Evolutionary conservation across 768 basidiomycete genomes (phyloP).

Genomic region (Naematelia encephala): DNA sequence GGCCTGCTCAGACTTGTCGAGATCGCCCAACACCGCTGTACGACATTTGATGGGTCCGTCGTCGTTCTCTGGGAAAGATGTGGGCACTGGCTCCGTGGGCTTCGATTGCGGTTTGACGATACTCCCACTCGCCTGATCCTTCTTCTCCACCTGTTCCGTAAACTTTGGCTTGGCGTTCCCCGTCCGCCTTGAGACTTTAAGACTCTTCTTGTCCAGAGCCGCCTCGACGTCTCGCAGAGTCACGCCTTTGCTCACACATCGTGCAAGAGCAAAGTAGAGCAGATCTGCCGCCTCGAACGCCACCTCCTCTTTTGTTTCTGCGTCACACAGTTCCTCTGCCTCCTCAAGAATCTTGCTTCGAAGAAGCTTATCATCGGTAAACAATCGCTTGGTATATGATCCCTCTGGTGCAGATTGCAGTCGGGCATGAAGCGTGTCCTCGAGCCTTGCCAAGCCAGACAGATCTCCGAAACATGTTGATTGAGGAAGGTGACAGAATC

Average conservation of each 20-base stretch:
- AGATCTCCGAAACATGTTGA: constrained; percentile 83
- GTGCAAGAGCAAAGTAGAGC: constrained; percentile 82
- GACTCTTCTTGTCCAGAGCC: constrained; percentile 78
- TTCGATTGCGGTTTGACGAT: constrained; percentile 33
- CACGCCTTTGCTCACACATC: constrained; percentile 80
- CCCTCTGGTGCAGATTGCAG: constrained; percentile 75
- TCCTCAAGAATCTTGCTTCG: constrained; percentile 96
- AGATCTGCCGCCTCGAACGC: constrained; percentile 96
- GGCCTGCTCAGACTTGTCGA: constrained; percentile 57
- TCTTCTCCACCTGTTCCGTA: constrained; percentile 54
- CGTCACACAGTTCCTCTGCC: constrained; percentile 87
- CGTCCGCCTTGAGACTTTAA: constrained; percentile 76
- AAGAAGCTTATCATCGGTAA: constrained; percentile 75
- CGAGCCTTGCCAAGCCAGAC: constrained; percentile 74
- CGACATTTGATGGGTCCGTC: constrained; percentile 67
- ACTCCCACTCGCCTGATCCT: background rate
- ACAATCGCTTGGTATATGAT: constrained; percentile 84
- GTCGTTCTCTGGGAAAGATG: constrained; percentile 38
- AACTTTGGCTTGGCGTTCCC: constrained; percentile 87
- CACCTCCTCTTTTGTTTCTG: constrained; percentile 68
- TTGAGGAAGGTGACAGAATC: constrained; percentile 89
- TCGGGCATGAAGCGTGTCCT: constrained; percentile 71
- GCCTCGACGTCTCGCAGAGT: constrained; percentile 75
- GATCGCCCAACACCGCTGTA: constrained; percentile 60
- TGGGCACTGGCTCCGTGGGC: constrained; percentile 45